A percentile compares a stretch with the other conserved stretches of the same genome.
Conservation (phyloP, 176 grass and related monocot species). For the Eleusine indica region DNA sequence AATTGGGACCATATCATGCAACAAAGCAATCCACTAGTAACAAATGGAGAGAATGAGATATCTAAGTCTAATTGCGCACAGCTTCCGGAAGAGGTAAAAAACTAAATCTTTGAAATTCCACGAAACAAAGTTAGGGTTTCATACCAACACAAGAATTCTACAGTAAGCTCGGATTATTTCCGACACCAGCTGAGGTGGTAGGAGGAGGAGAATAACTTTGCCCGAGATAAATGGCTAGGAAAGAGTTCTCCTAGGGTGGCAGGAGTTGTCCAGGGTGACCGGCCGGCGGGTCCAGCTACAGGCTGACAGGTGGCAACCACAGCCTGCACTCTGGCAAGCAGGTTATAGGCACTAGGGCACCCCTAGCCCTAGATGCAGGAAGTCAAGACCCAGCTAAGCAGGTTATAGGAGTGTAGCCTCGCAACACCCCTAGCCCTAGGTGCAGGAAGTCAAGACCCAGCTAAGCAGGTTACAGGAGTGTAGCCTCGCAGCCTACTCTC, state of each 20-base stretch:
- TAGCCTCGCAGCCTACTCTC: background rate
- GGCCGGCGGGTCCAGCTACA: background rate
- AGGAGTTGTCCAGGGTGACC: background rate
- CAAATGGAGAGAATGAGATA: background rate
- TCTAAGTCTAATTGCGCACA: background rate
- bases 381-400: background rate
- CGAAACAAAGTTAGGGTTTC: background rate
- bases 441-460: background rate
- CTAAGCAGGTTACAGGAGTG: background rate
- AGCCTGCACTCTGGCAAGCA: background rate
- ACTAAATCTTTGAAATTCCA: background rate
- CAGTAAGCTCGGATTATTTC: background rate
- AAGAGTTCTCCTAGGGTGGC: background rate
- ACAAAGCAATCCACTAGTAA: background rate
- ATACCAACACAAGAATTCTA: background rate
- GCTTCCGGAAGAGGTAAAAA: background rate
- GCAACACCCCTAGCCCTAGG: no score
- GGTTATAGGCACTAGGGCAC: no score
- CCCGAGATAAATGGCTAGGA: background rate
- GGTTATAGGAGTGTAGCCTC: no score
- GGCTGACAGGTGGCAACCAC: background rate
- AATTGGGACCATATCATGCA: background rate
- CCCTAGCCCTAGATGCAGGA: background rate
- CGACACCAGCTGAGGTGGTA: background rate
- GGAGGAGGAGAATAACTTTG: background rate